Conservation (phyloP, 768 basidiomycete genomes). For the Mycena maculata region DNA sequence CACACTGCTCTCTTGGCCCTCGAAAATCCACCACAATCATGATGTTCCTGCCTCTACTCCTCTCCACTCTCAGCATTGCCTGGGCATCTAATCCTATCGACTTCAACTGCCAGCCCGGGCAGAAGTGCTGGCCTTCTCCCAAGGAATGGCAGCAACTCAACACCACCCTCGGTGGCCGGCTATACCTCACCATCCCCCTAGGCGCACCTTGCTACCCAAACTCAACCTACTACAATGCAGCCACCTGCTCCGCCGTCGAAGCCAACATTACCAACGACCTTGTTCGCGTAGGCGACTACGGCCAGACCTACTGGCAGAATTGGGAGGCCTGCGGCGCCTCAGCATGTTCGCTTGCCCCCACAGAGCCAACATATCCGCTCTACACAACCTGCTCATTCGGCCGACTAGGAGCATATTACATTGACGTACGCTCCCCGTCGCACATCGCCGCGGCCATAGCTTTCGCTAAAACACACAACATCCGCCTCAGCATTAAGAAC, state of each 20-base stretch:
- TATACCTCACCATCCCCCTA: conserved; percentile 19
- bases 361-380: conserved; percentile 22
- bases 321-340: conserved; percentile 26
- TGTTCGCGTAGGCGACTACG: conserved; percentile 18
- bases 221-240: conserved; percentile 17
- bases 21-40: conserved; percentile 19
- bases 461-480: conserved; percentile 21
- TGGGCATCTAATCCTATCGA: conserved; percentile 26
- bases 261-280: conserved; percentile 25
- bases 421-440: conserved; percentile 24
- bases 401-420: conserved; percentile 24
- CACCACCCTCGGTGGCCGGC: conserved; percentile 18
- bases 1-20: conserved; percentile 17
- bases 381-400: conserved; percentile 24
- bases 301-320: conserved; percentile 25
- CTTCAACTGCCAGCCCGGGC: conserved; percentile 24
- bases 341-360: conserved; percentile 24
- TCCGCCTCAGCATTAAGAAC: conserved; percentile 24
- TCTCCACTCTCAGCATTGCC: conserved; percentile 24
- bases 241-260: conserved; percentile 22
- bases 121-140: conserved; percentile 25
- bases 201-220: conserved; percentile 24
- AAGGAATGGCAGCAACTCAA: conserved; percentile 24
- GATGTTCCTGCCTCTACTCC: conserved; percentile 25
- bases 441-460: conserved; percentile 19